A percentile compares a stretch with the other conserved stretches of the same genome.
Evolutionary conservation across 176 grass and related monocot species (phyloP).

Genomic region (Pontederia paniculata): DNA sequence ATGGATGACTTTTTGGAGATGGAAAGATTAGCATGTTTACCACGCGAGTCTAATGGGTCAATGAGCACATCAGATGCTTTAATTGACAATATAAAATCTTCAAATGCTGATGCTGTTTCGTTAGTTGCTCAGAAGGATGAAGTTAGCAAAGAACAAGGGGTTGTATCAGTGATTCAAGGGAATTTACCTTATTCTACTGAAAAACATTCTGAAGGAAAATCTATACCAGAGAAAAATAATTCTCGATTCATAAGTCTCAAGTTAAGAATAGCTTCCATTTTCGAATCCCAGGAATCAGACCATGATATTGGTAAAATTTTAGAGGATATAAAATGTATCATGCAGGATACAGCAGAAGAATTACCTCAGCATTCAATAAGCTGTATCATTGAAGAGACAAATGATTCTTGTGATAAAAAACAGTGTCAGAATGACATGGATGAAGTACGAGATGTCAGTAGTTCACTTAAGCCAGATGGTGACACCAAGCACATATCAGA

Average conservation of each 20-base stretch:
- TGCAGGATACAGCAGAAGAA: conserved; percentile 76
- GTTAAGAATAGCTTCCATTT: conserved; percentile 63
- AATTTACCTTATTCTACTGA: conserved; percentile 40
- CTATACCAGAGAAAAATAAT: conserved; percentile 7
- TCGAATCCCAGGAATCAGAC: conserved; percentile 48
- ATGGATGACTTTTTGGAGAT: conserved; percentile 99
- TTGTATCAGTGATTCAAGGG: conserved; percentile 23
- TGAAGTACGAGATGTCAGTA: conserved; percentile 27
- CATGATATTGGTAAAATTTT: conserved; percentile 51
- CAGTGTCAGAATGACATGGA: conserved; percentile 12
- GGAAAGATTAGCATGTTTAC: conserved; percentile 79
- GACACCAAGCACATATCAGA: conserved; percentile 27
- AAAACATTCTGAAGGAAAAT: conserved; percentile 23
- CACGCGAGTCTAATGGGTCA: conserved; percentile 35
- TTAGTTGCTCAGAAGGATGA: conserved; percentile 27
- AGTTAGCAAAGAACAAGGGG: conserved; percentile 31
- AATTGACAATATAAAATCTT: conserved; percentile 43
- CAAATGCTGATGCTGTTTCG: conserved; percentile 33
- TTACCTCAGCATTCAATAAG: conserved; percentile 17
- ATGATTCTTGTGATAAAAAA: conserved; percentile 15
- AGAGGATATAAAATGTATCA: conserved; percentile 56
- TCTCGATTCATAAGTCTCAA: conserved; percentile 47
- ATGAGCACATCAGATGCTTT: conserved; percentile 16
- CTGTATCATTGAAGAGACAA: conserved; percentile 9
- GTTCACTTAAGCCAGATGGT: conserved; percentile 23